A percentile compares a stretch with the other conserved stretches of the same genome.
phyloP scores from a whole-genome alignment of 768 basidiomycete species.

The Russula ochroleuca region DNA sequence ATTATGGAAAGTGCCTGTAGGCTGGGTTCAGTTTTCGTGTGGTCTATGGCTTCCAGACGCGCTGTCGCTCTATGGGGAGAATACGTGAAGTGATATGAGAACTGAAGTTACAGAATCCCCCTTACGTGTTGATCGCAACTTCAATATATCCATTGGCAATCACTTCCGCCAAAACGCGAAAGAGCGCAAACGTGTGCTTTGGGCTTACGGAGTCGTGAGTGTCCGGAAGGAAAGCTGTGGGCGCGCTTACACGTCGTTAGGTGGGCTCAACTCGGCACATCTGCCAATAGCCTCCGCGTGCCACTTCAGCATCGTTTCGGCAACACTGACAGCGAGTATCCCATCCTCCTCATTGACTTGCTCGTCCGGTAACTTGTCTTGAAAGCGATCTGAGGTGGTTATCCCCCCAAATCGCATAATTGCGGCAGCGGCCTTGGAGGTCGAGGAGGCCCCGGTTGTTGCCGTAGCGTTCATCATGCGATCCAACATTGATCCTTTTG shows the following conservation, averaged over 20 bases:
- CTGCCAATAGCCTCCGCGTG: conserved; percentile 96
- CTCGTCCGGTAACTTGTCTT: conserved; percentile 60
- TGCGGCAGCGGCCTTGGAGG: conserved; percentile 79
- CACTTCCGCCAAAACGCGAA: conserved; percentile 82
- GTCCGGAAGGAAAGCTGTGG: background rate
- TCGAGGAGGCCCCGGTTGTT: conserved; percentile 54
- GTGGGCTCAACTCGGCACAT: conserved; percentile 81
- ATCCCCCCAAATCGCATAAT: conserved; percentile 90
- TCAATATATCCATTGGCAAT: conserved; percentile 83
- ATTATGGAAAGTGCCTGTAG: conserved; percentile 63
- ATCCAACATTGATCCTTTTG: conserved; percentile 78
- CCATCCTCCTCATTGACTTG: conserved; percentile 80
- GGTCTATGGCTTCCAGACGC: conserved; percentile 66
- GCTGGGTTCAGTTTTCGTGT: conserved; percentile 71
- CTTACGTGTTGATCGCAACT: conserved; percentile 89
- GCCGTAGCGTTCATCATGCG: conserved; percentile 82
- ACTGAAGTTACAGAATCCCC: conserved; percentile 31
- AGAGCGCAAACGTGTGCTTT: conserved; percentile 80
- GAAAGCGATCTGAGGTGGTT: conserved; percentile 43
- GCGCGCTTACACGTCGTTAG: conserved; percentile 74
- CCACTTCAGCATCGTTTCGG: conserved; percentile 93
- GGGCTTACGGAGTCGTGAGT: conserved; percentile 47
- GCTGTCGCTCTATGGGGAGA: conserved; percentile 52
- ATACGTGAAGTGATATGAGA: background rate
- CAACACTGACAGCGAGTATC: conserved; percentile 62